A percentile compares a stretch with the other conserved stretches of the same genome.
phyloP scores from a whole-genome alignment of 805 yeast genomes.

The Wickerhamomyces rabaulensis region DNA sequence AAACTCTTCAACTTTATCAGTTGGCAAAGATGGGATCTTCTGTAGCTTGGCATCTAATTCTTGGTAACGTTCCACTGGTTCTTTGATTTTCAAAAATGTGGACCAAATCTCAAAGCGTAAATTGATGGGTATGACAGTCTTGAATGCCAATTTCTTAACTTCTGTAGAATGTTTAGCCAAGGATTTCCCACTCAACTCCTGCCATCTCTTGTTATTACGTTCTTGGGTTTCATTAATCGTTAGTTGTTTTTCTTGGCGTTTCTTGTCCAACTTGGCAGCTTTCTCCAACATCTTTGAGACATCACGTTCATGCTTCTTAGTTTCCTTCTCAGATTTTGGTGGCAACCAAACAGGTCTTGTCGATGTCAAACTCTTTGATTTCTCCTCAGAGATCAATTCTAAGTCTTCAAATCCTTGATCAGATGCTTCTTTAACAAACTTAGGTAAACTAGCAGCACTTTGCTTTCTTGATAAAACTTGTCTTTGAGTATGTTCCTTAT shows the following conservation, averaged over 20 bases:
- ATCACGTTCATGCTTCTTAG: constrained; percentile 49
- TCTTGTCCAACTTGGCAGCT: constrained; percentile 16
- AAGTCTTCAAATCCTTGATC: constrained; percentile 50
- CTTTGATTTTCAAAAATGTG: constrained; percentile 6
- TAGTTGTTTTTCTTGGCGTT: constrained; percentile 6
- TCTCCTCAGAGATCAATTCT: constrained; percentile 42
- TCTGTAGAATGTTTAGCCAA: constrained; percentile 14
- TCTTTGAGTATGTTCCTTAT: constrained; percentile 11
- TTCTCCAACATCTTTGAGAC: constrained; percentile 36
- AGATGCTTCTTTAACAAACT: constrained; percentile 31
- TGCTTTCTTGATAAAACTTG: constrained; percentile 16
- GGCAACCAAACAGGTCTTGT: constrained; percentile 70
- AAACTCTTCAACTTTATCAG: constrained; percentile 20
- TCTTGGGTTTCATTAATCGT: constrained; percentile 5
- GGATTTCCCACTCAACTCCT: constrained; percentile 14
- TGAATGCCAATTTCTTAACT: constrained; percentile 19
- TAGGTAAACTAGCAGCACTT: constrained; percentile 26
- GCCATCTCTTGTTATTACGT: constrained; percentile 17
- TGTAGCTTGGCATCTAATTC: constrained; percentile 22
- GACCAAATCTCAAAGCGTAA: constrained; percentile 19
- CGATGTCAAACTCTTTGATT: constrained; percentile 31
- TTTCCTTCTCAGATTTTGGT: constrained; percentile 54
- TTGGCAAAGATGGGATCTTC: constrained; percentile 7
- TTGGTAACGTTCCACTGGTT: constrained; percentile 32
- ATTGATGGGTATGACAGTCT: constrained; percentile 19